Conservation (phyloP, 345 rosid species). For the Syzygium grande region DNA sequence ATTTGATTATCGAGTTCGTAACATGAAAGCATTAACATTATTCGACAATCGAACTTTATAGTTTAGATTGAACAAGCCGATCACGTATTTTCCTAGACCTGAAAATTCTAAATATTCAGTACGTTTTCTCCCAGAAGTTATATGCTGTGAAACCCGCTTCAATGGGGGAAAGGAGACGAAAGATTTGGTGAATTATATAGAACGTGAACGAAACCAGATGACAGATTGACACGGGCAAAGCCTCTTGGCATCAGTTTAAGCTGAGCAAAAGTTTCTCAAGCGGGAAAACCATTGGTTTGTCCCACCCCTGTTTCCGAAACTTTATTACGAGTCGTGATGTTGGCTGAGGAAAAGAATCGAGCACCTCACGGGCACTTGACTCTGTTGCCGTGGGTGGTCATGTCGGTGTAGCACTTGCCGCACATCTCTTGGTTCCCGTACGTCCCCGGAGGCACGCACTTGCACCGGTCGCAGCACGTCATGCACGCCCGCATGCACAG, state of each 20-base stretch:
- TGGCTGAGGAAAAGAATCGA: neutral
- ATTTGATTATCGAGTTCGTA: rapidly evolving
- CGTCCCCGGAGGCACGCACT: slow-evolving; percentile 94
- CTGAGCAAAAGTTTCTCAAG: neutral
- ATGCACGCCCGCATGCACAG: slow-evolving; percentile 70
- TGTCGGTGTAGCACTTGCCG: slow-evolving; percentile 78
- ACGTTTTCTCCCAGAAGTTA: neutral
- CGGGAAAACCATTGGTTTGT: neutral
- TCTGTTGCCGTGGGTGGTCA: slow-evolving; percentile 61
- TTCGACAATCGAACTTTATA: neutral
- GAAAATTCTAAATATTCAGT: neutral
- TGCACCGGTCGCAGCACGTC: slow-evolving; percentile 89
- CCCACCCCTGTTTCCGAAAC: neutral
- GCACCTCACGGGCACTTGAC: slow-evolving; percentile 63
- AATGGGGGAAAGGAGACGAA: neutral
- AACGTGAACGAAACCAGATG: neutral
- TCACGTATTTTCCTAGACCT: neutral
- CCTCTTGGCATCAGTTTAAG: neutral
- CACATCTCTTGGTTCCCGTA: slow-evolving; percentile 77
- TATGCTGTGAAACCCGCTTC: neutral
- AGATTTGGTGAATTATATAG: neutral
- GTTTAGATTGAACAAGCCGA: too few species aligned
- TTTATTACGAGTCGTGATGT: neutral
- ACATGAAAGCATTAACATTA: neutral
- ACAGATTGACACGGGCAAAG: neutral